phyloP scores from a whole-genome alignment of 2,329 filamentous ascomycete species.

The Trichoderma hamatum region DNA sequence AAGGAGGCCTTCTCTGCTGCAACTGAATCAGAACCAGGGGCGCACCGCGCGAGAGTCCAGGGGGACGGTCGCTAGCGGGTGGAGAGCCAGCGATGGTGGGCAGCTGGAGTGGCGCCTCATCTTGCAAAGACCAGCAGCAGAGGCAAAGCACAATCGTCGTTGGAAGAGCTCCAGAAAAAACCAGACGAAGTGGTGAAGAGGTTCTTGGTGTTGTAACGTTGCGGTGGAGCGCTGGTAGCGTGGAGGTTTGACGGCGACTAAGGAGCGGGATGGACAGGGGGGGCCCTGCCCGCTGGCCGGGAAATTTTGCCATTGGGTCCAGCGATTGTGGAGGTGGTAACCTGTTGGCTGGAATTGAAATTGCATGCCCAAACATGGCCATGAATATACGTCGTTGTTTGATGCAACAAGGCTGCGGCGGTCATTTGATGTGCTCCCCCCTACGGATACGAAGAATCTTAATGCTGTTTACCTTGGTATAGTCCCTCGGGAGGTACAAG shows the following conservation, averaged over 20 bases:
- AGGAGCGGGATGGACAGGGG: slow-evolving; percentile 18
- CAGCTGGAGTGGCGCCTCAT: slow-evolving; percentile 17
- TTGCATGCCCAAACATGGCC: not conserved
- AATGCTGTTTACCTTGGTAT: not conserved
- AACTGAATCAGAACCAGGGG: slow-evolving; percentile 1
- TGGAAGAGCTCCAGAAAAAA: not conserved
- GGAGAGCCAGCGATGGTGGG: slow-evolving; percentile 5
- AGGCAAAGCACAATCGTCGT: not conserved
- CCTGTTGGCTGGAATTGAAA: not conserved
- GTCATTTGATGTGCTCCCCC: not conserved
- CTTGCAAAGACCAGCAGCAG: not conserved
- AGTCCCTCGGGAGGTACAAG: not conserved
- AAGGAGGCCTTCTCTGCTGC: slow-evolving; percentile 4
- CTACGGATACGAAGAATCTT: not conserved
- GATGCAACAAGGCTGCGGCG: not conserved
- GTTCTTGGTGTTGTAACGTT: slow-evolving; percentile 29
- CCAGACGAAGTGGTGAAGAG: slow-evolving; percentile 3
- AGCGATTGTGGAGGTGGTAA: slow-evolving; percentile 4
- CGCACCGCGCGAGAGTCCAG: not conserved
- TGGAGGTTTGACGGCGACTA: slow-evolving; percentile 26
- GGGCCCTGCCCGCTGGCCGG: slow-evolving; percentile 17
- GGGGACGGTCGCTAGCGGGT: slow-evolving; percentile 3
- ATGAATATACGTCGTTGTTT: not conserved
- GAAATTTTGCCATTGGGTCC: slow-evolving; percentile 27
- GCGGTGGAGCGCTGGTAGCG: slow-evolving; percentile 26